These are phyloP conservation scores for Vitis vinifera DNA, from an alignment of 164 flowering plant species.

Conservation along the genomic window DNA sequence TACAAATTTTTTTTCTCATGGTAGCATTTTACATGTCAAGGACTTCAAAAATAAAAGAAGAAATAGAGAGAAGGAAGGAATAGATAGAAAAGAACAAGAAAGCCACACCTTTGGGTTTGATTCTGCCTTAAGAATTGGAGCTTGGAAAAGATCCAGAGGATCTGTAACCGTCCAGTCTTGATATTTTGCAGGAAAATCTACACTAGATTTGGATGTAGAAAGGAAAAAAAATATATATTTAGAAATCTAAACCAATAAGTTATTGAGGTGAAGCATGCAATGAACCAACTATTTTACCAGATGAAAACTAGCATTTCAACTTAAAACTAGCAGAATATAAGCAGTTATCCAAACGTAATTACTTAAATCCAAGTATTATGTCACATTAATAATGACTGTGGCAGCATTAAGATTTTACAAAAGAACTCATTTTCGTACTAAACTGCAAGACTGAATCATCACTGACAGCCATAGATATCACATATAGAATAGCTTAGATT, in stretches of 20 bases:
- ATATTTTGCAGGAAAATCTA: slow-evolving; percentile 79
- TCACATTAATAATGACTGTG: too few species aligned
- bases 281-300: background rate
- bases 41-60: background rate
- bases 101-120: slow-evolving; percentile 81
- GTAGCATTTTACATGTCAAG: too few species aligned
- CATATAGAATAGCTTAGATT: too few species aligned
- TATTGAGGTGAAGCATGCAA: slow-evolving; percentile 1
- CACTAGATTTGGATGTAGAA: slow-evolving; percentile 47
- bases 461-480: too few species aligned
- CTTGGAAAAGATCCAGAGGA: slow-evolving; percentile 84
- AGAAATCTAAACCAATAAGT: background rate
- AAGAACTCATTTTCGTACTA: too few species aligned
- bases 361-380: too few species aligned
- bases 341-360: too few species aligned
- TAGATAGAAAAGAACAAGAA: slow-evolving; percentile 1
- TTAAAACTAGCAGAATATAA: background rate
- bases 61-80: background rate
- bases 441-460: too few species aligned
- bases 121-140: slow-evolving; percentile 62
- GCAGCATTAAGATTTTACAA: too few species aligned
- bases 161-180: slow-evolving; percentile 80
- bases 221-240: slow-evolving; percentile 3
- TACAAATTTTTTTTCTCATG: too few species aligned
- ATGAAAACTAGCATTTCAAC: background rate